Base-by-base conservation (phyloP, 768 basidiomycete genomes). In the Lactifluus echinatus region DNA sequence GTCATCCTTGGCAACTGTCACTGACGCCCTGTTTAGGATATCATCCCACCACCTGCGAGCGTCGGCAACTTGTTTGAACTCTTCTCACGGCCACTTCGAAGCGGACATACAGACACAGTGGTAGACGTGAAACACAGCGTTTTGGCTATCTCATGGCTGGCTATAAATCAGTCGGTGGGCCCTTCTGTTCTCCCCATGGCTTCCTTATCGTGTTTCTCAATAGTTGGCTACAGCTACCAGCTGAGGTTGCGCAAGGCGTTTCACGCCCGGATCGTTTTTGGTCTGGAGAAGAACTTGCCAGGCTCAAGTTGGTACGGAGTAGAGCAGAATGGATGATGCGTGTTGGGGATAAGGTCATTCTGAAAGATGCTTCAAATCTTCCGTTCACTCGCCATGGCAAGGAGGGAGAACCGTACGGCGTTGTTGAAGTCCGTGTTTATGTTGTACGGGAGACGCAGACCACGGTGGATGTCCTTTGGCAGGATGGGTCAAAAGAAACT, bases 141-240 rank as follows among this genome's bases (percentile, higher is more conserved):
- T 39, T 79, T 92, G 59, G 89, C 87, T 14, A 73, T 95, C 45
- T 79, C 84, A 47, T 95, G 93, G 93, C 75, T 93, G 4, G 93
- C 90, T 19, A 73, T 95, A 52, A 93, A 91, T 60, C 93, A 95
- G 74, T 78, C 80, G 52, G 92, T 90, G 66, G 53, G 83, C 67
- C 29, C 14, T 3, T 3, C 33, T 36, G 15, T 36, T 51, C 46
- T 42, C 23, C 19, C 24, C n/a, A n/a, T n/a, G n/a, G 2, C 11
- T 8, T 42, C 51, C 39, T 53, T 4, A 42, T n/a, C 29, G 26
- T 39, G 5, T 12, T 36, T 50, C 60, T 45, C n/a, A 65, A n/a
- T n/a, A 52, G 54, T 39, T 45, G 29, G 3, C 10, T 50, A 21
- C 58, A 93, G 91, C 75, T 94, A n/a, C 75, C 81, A 55, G 72